These are phyloP conservation scores for Cordia subcordata DNA, from an alignment of 257 asterid species.

Conservation along the genomic window DNA sequence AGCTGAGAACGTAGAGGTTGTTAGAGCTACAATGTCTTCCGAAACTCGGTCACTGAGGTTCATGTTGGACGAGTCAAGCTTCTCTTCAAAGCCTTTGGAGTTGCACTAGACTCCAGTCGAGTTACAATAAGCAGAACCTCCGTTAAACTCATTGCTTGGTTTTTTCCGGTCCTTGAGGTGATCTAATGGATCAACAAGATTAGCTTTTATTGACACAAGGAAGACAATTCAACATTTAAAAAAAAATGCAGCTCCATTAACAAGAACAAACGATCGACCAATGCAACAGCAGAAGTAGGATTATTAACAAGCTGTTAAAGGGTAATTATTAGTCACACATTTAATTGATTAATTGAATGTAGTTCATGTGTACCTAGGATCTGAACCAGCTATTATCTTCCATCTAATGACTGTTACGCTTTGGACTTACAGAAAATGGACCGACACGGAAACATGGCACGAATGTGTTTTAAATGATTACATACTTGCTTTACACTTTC, in stretches of 20 bases:
- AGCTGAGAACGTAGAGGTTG: slow-evolving; percentile 33
- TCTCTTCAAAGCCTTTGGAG: slow-evolving; percentile 40
- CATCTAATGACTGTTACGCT: slow-evolving; percentile 34
- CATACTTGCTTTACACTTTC: slow-evolving; percentile 19
- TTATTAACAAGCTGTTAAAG: no score
- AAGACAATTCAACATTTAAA: slow-evolving; percentile 28
- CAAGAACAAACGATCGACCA: slow-evolving; percentile 36
- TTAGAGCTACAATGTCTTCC: slow-evolving; percentile 35
- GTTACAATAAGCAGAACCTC: slow-evolving; percentile 31
- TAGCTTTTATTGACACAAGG: slow-evolving; percentile 48
- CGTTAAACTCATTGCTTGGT: slow-evolving; percentile 7
- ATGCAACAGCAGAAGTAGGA: slow-evolving; percentile 40
- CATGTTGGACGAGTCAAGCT: slow-evolving; percentile 58
- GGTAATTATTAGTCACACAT: background rate
- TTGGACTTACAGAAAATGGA: slow-evolving; percentile 45
- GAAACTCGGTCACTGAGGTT: slow-evolving; percentile 62
- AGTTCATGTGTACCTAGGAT: slow-evolving; percentile 58
- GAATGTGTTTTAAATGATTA: slow-evolving; percentile 45
- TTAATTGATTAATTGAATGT: slow-evolving; percentile 20
- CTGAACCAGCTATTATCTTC: slow-evolving; percentile 37
- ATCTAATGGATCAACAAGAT: slow-evolving; percentile 49
- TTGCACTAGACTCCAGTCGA: slow-evolving; percentile 68
- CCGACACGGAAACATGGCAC: slow-evolving; percentile 59
- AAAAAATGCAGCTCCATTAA: slow-evolving; percentile 28
- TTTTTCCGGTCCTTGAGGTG: slow-evolving; percentile 45